Base-by-base conservation (phyloP, 768 basidiomycete genomes). In the Candolleomyces aberdarensis region DNA sequence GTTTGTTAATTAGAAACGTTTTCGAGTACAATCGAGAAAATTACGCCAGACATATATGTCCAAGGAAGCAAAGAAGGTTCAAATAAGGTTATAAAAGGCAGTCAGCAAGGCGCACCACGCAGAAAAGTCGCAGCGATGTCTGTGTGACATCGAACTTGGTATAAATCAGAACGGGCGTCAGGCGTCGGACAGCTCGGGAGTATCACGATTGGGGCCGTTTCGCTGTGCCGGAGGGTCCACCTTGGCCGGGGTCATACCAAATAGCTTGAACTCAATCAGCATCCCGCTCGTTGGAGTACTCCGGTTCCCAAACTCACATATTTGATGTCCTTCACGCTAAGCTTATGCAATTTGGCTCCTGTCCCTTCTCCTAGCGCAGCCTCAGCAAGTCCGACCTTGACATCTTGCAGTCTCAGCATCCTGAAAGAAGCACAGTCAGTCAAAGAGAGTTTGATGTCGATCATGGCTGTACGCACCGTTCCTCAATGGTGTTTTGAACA, bases 331-430 rank as follows among this genome's bases (percentile, higher is more conserved):
- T 80, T 84, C n/a, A 88, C 85, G 62, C 85, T 87, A 56, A 89
- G 72, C 66, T 85, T 87, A 61, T 86, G 81, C 13, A 88, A 74
- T 66, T 85, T 87, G 5, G 74, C 76, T 10, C 85, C 86, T 1
- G 75, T 73, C 0, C 88, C 88, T 73, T 91, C 88, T 13, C 88
- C 88, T 5, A 91, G 78, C 1, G 87, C 87, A 3, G 87, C 87
- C 57, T 88, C 86, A 1, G 88, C 82, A 29, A 89, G 79, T 57
- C 83, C 83, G 78, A 75, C 76, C 73, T 91, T 91, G 14, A 85
- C 83, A 7, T 86, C 83, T 68, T 92, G 90, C 11, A 94, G 73
- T 19, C 75, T 76, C 49, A 91, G 74, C 79, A 94, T 89, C 20
- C 87, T 87, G 48, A 22, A 2, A 57, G 26, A 7, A 22, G 44